Conservation (phyloP, 805 yeast genomes). For the Spathaspora hagerdaliae region DNA sequence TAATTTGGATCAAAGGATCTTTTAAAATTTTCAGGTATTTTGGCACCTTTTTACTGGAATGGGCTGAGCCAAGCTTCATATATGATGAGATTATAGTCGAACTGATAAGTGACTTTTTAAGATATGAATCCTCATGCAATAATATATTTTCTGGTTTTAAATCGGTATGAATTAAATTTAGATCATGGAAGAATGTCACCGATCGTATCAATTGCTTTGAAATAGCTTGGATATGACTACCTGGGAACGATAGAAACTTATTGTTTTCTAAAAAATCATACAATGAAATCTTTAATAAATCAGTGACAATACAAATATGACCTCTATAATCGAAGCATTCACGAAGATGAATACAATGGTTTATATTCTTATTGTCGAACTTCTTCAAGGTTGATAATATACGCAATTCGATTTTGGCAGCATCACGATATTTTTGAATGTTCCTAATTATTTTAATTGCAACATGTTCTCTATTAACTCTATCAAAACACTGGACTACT, state of each 20-base stretch:
- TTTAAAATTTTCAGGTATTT: conserved; percentile 48
- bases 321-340: conserved; percentile 91
- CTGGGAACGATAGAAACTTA: conserved; percentile 86
- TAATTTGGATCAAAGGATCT: conserved; percentile 80
- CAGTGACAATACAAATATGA: conserved; percentile 93
- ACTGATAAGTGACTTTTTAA: conserved; percentile 31
- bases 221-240: conserved; percentile 85
- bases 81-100: conserved; percentile 32
- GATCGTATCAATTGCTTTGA: conserved; percentile 81
- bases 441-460: conserved; percentile 93
- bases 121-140: conserved; percentile 50
- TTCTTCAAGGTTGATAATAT: conserved; percentile 70
- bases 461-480: conserved; percentile 52
- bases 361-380: conserved; percentile 63
- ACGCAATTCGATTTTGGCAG: conserved; percentile 87
- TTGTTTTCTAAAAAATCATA: conserved; percentile 88
- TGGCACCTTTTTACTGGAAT: conserved; percentile 20
- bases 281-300: conserved; percentile 75
- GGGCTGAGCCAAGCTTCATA: conserved; percentile 16
- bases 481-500: conserved; percentile 80
- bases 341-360: conserved; percentile 77
- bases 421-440: conserved; percentile 91
- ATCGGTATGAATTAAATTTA: conserved; percentile 91
- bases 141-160: conserved; percentile 93
- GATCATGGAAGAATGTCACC: conserved; percentile 84